Evolutionary conservation across 75 land plant genomes (phyloP).

Genomic region (Gnetum montanum): DNA sequence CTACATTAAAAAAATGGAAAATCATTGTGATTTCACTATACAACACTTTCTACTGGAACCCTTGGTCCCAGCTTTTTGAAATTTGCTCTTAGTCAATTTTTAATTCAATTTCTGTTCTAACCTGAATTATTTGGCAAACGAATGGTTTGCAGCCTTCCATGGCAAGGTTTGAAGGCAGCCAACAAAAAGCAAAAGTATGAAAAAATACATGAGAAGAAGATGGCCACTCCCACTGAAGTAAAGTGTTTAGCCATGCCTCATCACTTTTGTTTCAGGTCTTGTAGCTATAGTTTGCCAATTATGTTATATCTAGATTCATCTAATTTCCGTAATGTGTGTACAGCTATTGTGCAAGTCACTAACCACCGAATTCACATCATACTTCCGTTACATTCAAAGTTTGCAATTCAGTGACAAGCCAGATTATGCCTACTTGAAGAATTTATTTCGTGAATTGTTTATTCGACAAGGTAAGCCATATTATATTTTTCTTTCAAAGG

Average conservation of each 20-base stretch:
- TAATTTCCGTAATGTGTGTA: neutral
- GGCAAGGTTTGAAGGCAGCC: constrained; percentile 96
- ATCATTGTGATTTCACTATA: no score
- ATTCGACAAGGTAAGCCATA: constrained; percentile 68
- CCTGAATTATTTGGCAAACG: no score
- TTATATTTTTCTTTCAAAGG: no score
- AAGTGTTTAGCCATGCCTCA: no score
- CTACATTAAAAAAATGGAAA: no score
- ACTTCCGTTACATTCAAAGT: constrained; percentile 69
- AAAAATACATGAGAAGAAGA: constrained; percentile 91
- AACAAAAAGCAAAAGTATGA: constrained; percentile 98
- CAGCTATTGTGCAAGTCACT: constrained; percentile 74
- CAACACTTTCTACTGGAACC: no score
- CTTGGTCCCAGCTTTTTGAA: no score
- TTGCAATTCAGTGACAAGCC: constrained; percentile 76
- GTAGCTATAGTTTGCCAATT: neutral
- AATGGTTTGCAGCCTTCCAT: constrained; percentile 61
- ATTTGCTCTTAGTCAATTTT: no score
- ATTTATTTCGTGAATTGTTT: constrained; percentile 64
- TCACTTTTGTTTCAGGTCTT: constrained; percentile 1
- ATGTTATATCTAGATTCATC: neutral
- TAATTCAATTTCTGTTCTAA: no score
- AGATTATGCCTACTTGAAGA: constrained; percentile 77
- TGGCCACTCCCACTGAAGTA: constrained; percentile 92
- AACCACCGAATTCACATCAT: constrained; percentile 81